Base-by-base conservation (phyloP, 208 protist species). In the Vickermania ingenoplastis region DNA sequence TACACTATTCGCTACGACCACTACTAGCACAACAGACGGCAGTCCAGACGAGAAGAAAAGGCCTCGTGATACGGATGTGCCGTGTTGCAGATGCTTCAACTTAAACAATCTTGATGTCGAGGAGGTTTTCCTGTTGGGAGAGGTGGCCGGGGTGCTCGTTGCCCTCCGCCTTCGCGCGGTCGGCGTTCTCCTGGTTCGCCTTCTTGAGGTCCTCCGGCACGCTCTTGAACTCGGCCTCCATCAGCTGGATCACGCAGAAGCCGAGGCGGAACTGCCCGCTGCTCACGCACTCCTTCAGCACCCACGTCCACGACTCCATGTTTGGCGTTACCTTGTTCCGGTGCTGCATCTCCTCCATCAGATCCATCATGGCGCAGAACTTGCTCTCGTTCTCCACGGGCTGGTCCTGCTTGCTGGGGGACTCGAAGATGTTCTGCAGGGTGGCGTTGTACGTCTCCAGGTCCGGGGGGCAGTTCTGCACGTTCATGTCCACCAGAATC, bases 281-380 rank as follows among this genome's bases (percentile, higher is more conserved):
- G 63, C 77, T 57, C 67, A 93, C 83, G 71, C 80, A 89, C 75
- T 91, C 83, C 69, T 77, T 75, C 79, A 93, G 71, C 69, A 89
- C 83, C 81, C 80, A 90, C 54, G 63, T 83, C 83, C 86, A 93
- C 52, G 80, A 91, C 73, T 93, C 73, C 68, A 73, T 76, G 73
- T 93, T 81, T 26, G 86, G 80, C 73, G 86, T 91, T 36, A 91
- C 67, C 73, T 88, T 89, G 77, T 89, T 91, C 54, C 86, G 82
- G 73, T 91, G 83, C 52, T 78, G 60, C 86, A 93, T 93, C 75
- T 93, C 86, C 76, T 93, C 86, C 54, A 90, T 65, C 52, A 93
- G 66, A 60, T 93, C 86, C 78, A 93, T 83, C 86, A 93, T 93
- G 55, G 86, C 86, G 55, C 83, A 91, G 73, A 93, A 91, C 68